A percentile compares a stretch with the other conserved stretches of the same genome.
These are phyloP conservation scores for Xylaria sp. DNA, from an alignment of 2,329 filamentous ascomycete species.

Conservation along the genomic window DNA sequence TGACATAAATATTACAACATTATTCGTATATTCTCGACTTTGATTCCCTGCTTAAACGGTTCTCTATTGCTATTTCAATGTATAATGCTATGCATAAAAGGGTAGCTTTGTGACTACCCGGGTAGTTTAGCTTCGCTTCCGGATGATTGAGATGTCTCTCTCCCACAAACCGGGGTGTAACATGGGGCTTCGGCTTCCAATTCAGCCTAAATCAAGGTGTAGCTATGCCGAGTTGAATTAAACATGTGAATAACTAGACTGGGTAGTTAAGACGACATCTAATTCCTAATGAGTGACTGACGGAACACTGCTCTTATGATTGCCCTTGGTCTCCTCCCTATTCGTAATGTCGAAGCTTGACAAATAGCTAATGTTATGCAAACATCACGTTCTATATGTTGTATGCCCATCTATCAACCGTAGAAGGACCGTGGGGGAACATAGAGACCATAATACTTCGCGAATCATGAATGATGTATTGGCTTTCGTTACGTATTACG, in stretches of 20 bases:
- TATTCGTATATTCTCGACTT: not conserved
- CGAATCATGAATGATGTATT: not conserved
- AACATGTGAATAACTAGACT: not conserved
- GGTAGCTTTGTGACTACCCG: not conserved
- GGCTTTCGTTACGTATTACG: not conserved
- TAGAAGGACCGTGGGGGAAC: not conserved
- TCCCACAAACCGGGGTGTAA: conserved; percentile 13
- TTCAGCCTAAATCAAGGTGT: conserved; percentile 27
- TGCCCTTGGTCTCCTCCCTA: not conserved
- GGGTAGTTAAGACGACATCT: not conserved
- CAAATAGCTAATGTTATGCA: conserved; percentile 2
- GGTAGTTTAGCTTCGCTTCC: not conserved
- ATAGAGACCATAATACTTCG: not conserved
- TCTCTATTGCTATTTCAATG: not conserved
- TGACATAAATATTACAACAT: not conserved
- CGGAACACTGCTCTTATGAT: not conserved
- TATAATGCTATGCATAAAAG: not conserved
- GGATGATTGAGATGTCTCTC: conserved; percentile 1
- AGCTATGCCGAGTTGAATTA: conserved; percentile 8
- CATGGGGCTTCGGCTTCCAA: conserved; percentile 12
- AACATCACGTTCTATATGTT: not conserved
- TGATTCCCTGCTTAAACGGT: not conserved
- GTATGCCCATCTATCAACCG: not conserved
- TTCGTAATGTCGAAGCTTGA: conserved; percentile 8
- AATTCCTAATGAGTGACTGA: conserved; percentile 3